Base-by-base conservation (phyloP, 805 yeast genomes). In the Hanseniaspora meyeri region DNA sequence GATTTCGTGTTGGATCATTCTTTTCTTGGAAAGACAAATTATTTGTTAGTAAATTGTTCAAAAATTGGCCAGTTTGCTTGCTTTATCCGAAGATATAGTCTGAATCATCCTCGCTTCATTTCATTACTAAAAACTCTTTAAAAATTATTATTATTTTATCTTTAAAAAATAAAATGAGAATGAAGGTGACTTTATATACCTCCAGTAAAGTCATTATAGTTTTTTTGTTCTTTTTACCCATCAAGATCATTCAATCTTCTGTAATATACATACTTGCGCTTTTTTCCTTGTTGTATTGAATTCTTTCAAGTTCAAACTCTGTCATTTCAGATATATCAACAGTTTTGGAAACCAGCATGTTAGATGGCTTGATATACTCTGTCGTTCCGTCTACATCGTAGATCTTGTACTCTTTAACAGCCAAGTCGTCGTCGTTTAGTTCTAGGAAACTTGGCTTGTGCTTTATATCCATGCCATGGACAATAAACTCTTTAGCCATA, bases 361-460 rank as follows among this genome's bases (percentile, higher is more conserved):
- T 14, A 11, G 9, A 9, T 17, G n/a, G 20, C 5, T 19, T 31
- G 3, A 53, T 12, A 17, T 53, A 53, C 19, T 32, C 27, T 4
- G 20, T 39, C 8, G 17, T 39, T 12, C 57, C 57, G 20, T 46
- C 51, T 7, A 31, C 37, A 31, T 46, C 57, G 32, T 46, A 53
- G 9, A 53, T 27, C 9, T 34, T 46, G 14, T 53, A 53, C 1
- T 39, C 47, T 2, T 17, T 19, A 6, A 34, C 34, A 31, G 10
- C 16, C n/a, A 53, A 16, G 5, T 38, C 19, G 4, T 31, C 40
- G 16, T 19, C 2, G 1, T 82, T 65, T 82, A 82, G 59, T 84
- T 81, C 58, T 78, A 82, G 45, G 87, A 87, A 3, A 82, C 80
- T 19, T 72, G 74, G 36, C 68, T 82, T 56, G 74, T 72, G 62